Evolutionary conservation across 192 early-diverging fungal species (phyloP).

Genomic region (Diversispora epigaea): DNA sequence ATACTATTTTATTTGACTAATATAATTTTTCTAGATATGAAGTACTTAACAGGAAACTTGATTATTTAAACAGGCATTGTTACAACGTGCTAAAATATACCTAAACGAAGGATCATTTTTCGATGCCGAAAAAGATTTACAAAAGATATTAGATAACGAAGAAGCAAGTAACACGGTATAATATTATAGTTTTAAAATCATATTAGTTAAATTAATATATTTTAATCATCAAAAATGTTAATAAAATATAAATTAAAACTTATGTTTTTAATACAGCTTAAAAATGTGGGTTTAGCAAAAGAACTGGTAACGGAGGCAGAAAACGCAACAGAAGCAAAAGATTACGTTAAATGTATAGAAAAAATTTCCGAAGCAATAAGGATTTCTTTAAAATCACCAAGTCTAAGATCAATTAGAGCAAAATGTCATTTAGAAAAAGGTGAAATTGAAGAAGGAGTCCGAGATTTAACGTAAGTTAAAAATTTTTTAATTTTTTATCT

Average conservation of each 20-base stretch:
- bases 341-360: slow-evolving; percentile 57
- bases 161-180: slow-evolving; percentile 13
- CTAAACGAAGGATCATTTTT: slow-evolving; percentile 66
- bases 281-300: slow-evolving; percentile 47
- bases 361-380: slow-evolving; percentile 53
- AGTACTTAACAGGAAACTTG: not conserved
- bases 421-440: slow-evolving; percentile 69
- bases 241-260: not conserved
- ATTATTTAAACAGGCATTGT: slow-evolving; percentile 55
- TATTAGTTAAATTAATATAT: slow-evolving; percentile 23
- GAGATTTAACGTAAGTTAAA: slow-evolving; percentile 64
- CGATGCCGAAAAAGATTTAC: slow-evolving; percentile 63
- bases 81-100: slow-evolving; percentile 72
- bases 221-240: not conserved
- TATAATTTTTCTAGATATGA: not conserved
- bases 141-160: slow-evolving; percentile 39
- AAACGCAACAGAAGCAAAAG: slow-evolving; percentile 40
- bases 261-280: slow-evolving; percentile 33
- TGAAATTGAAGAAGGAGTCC: slow-evolving; percentile 82
- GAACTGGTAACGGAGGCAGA: slow-evolving; percentile 42
- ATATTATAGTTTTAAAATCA: slow-evolving; percentile 42
- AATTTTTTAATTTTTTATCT: too few species aligned
- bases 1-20: slow-evolving; percentile 23
- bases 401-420: slow-evolving; percentile 65
- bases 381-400: slow-evolving; percentile 53